Evolutionary conservation across 352 stramenopile species (phyloP).

Genomic region (Achlya hypogyna): DNA sequence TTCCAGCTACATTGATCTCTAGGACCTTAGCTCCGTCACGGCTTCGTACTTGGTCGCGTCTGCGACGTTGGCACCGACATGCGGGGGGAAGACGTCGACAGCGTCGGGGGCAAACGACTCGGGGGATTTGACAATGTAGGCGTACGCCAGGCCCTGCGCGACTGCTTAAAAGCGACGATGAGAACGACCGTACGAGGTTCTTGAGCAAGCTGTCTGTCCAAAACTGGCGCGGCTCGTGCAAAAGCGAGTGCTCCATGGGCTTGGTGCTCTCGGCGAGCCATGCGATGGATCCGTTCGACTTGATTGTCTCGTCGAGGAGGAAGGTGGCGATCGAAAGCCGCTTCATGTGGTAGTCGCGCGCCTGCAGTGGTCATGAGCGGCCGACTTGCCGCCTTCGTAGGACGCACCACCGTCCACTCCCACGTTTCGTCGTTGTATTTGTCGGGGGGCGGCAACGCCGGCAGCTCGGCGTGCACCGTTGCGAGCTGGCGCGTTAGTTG

Average conservation of each 20-base stretch:
- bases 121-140: slow-evolving; percentile 87
- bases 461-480: slow-evolving; percentile 33
- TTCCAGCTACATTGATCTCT: slow-evolving; percentile 36
- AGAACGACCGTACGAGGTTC: slow-evolving; percentile 48
- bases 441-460: slow-evolving; percentile 35
- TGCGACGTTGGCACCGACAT: slow-evolving; percentile 26
- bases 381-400: slow-evolving; percentile 6
- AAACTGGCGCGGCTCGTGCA: slow-evolving; percentile 60
- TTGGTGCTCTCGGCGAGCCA: slow-evolving; percentile 63
- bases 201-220: slow-evolving; percentile 75
- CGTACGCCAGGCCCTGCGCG: slow-evolving; percentile 74
- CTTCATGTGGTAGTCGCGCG: slow-evolving; percentile 67
- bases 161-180: background rate
- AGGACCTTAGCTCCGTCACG: background rate
- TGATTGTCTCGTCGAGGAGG: slow-evolving; percentile 80
- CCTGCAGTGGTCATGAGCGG: slow-evolving; percentile 25
- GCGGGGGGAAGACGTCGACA: slow-evolving; percentile 45
- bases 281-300: slow-evolving; percentile 48
- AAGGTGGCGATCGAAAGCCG: slow-evolving; percentile 74
- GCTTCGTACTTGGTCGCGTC: slow-evolving; percentile 33
- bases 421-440: slow-evolving; percentile 87
- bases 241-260: slow-evolving; percentile 53
- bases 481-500: slow-evolving; percentile 29
- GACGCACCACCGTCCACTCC: slow-evolving; percentile 87
- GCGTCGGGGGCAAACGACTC: slow-evolving; percentile 28